A percentile compares a stretch with the other conserved stretches of the same genome.
These are phyloP conservation scores for Talaromyces pinophilus DNA, from an alignment of 2,329 filamentous ascomycete species.

Conservation along the genomic window DNA sequence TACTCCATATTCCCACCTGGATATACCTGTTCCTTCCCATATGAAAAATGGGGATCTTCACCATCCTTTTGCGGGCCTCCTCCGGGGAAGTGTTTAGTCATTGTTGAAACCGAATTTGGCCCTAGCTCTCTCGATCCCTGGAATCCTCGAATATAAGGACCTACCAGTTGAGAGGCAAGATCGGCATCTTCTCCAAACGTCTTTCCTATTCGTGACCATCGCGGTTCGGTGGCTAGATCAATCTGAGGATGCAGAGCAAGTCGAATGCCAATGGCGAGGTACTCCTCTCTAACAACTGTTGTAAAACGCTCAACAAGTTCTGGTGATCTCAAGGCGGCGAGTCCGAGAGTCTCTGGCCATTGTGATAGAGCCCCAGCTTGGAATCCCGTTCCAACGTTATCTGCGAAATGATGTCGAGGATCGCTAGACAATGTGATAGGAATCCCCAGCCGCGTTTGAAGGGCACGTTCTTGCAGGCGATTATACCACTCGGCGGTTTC, in stretches of 20 bases:
- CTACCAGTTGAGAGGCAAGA: not conserved
- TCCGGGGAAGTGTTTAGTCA: constrained; percentile 59
- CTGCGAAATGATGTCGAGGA: constrained; percentile 1
- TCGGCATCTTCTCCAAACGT: constrained; percentile 52
- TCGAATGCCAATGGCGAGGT: constrained; percentile 44
- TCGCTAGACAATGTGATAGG: not conserved
- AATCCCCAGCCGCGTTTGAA: not conserved
- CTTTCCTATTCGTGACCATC: constrained; percentile 51
- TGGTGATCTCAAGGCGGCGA: constrained; percentile 52
- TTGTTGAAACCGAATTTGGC: constrained; percentile 32
- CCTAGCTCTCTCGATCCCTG: not conserved
- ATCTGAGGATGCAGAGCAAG: constrained; percentile 54
- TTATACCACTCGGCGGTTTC: not conserved
- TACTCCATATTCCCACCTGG: constrained; percentile 53
- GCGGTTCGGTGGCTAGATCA: constrained; percentile 54
- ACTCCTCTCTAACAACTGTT: constrained; percentile 54
- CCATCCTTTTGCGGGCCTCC: constrained; percentile 53
- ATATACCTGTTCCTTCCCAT: constrained; percentile 56
- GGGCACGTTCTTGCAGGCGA: not conserved
- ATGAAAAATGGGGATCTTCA: constrained; percentile 56
- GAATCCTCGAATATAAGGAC: not conserved
- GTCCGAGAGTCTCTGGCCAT: constrained; percentile 55
- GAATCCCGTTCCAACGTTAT: constrained; percentile 42
- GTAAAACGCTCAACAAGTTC: constrained; percentile 51
- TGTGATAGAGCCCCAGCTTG: constrained; percentile 50